Evolutionary conservation across 345 rosid genomes (phyloP), one percentile per base, ranked within the genome.

Genomic region (Luvunga scandens): DNA sequence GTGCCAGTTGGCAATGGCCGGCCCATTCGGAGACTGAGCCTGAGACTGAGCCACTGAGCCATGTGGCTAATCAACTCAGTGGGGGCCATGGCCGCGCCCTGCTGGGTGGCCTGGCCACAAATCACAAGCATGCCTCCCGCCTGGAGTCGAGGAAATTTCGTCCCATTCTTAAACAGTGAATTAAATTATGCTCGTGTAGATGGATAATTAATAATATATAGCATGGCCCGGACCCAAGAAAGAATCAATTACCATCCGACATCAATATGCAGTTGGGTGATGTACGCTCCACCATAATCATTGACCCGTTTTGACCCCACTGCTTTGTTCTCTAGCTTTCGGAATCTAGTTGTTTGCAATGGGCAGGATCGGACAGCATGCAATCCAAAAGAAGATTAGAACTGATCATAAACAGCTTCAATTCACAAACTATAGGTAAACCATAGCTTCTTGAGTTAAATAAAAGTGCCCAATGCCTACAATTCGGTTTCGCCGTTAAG

Each of bases 101-200:
- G 83, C 70, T 66, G 71, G 85, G 83, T 42, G 31, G 65, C 25
- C 82, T 77, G 80, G 80, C 82, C 75, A 78, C 88, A 82, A 78
- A 78, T 80, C 75, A 78, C 88, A 82, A 78, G 60, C 38, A 66
- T 85, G 80, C 68, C 80, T 80, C 82, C 85, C 83, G 88, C 80
- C 81, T 72, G 76, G 82, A 71, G 67, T 80, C 82, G n/a, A 33
- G 82, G 82, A 62, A 78, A 72, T 79, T 66, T 73, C 66, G 38
- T 63, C 36, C 61, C 63, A 5, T 59, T 67, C 45, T 59, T 30
- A 9, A 50, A 19, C 27, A 25, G 34, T 72, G 42, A 75, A 56
- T 67, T 78, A 70, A 73, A 76, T 79, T 25, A 72, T 68, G 72
- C 1, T n/a, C n/a, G 9, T 36, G 70, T 12, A 13, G 7, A 53